Conservation (phyloP, 495 filamentous ascomycete genomes). For the Penicillium taxi region DNA sequence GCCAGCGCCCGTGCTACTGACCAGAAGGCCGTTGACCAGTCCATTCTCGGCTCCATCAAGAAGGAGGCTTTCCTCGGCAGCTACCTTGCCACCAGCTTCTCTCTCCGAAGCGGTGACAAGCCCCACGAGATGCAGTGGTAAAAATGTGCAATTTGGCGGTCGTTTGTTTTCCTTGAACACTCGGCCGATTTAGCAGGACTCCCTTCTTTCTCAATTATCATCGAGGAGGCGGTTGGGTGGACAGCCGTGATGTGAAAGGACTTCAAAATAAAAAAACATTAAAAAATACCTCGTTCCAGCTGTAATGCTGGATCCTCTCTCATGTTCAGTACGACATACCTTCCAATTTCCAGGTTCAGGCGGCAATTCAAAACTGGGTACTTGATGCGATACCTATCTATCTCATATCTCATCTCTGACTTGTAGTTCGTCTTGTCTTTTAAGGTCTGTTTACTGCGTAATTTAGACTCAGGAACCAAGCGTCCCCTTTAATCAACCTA, state of each 20-base stretch:
- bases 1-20: constrained; percentile 82
- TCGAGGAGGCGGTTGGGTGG: constrained; percentile 11
- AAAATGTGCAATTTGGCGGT: constrained; percentile 36
- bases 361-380: constrained; percentile 31
- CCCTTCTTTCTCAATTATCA: constrained; percentile 11
- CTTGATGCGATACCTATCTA: background rate
- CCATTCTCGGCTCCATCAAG: constrained; percentile 85
- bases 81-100: constrained; percentile 90
- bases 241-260: constrained; percentile 34
- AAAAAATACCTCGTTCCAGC: constrained; percentile 37
- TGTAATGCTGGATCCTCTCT: constrained; percentile 29
- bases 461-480: no score
- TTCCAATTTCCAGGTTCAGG: constrained; percentile 33
- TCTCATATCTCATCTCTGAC: no score
- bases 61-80: constrained; percentile 81
- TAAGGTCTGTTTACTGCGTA: no score
- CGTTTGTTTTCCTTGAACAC: constrained; percentile 19
- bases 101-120: constrained; percentile 94
- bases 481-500: no score
- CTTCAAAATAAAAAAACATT: constrained; percentile 35
- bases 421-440: no score
- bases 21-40: constrained; percentile 97
- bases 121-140: constrained; percentile 97
- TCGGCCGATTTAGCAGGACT: constrained; percentile 32
- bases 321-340: constrained; percentile 39